Evolutionary conservation across 2,329 filamentous ascomycete species (phyloP), one percentile per base, ranked within the genome.

Genomic region (Stagonosporopsis chrysanthemi): DNA sequence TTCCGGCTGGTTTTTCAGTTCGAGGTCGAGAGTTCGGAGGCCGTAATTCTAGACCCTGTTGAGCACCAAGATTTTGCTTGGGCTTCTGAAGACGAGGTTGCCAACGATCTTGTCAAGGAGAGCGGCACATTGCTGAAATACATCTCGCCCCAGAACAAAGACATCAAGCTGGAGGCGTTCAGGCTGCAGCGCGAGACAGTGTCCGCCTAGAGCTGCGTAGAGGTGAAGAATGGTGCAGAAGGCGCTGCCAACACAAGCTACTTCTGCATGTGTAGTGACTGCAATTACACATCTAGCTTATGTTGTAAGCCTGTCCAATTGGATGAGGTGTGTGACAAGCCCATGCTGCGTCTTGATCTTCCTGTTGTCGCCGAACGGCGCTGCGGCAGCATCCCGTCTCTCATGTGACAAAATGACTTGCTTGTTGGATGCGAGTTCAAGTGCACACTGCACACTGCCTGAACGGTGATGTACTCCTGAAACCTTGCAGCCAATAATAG

Each of bases 21-120:
- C 28, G 71, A 73, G 53, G 74, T 78, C 26, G 61, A 74, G 47
- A 50, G 63, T 11, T 28, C 61, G 3, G 58, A 39, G 3, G 47
- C 47, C 4, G 38, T 76, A 17, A 50, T 57, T 2, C 61, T 81
- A 52, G 77, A 80, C 52, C 74, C 77, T 3, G 52, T 71, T 9
- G 79, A 81, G 67, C 79, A 81, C 58, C 75, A 80, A 48, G 58
- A 61, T 3, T 77, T 71, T 52, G 42, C 74, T 2, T 81, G 76
- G 71, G 77, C 72, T 17, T 71, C 72, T 1, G 76, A 80, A 52
- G 72, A 79, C 2, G 77, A 81, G 45, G 60, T 80, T 31, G 57
- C 56, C 15, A 64, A 65, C 5, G 71, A 73, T 33, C 55, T 60
- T 38, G 65, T 64, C 6, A 67, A 62, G n/a, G 71, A 71, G 3